Conservation (phyloP, 768 basidiomycete species). For the Mycena floridula region DNA sequence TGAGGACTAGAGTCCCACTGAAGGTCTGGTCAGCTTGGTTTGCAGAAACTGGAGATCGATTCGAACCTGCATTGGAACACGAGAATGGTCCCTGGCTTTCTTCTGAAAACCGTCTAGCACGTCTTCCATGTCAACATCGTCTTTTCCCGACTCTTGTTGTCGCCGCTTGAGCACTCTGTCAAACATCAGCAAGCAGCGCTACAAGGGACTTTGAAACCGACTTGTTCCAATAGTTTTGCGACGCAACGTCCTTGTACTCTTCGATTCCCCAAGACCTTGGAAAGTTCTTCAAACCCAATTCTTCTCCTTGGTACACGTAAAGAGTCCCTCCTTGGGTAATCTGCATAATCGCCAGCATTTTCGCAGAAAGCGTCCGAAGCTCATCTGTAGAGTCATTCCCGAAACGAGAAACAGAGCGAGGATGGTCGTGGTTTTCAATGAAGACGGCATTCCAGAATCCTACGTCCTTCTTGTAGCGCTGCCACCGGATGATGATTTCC, state of each 20-base stretch:
- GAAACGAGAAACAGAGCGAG: constrained; percentile 59
- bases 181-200: constrained; percentile 8
- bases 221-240: constrained; percentile 54
- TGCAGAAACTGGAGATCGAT: background rate
- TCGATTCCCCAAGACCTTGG: constrained; percentile 60
- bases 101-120: constrained; percentile 48
- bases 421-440: constrained; percentile 69
- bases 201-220: constrained; percentile 46
- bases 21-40: too few species aligned
- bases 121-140: constrained; percentile 56
- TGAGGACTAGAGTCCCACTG: constrained; percentile 58
- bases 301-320: constrained; percentile 74
- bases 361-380: constrained; percentile 55
- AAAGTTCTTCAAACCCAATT: constrained; percentile 62
- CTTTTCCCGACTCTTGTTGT: constrained; percentile 21
- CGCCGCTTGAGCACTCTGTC: constrained; percentile 35
- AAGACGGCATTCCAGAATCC: constrained; percentile 68
- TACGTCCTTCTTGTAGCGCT: constrained; percentile 45
- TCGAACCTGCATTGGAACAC: constrained; percentile 63
- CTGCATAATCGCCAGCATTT: constrained; percentile 59
- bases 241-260: constrained; percentile 67
- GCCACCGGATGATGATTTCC: constrained; percentile 46
- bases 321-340: constrained; percentile 58
- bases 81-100: constrained; percentile 67
- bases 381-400: constrained; percentile 49